Base-by-base conservation (phyloP, 805 yeast genomes). In the Lachancea sp. region DNA sequence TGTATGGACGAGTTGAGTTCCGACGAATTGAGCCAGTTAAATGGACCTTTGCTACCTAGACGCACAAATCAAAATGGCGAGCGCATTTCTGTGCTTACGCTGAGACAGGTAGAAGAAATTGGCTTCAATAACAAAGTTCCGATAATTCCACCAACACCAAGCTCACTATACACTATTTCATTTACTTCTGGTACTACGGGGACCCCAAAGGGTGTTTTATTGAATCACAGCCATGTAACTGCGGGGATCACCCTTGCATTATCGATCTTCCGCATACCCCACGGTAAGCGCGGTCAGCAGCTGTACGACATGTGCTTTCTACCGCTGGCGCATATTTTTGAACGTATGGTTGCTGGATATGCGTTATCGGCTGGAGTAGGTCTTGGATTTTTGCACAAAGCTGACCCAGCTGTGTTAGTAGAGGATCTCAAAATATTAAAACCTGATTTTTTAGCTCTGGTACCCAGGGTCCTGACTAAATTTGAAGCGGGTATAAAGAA, bases 101-200 rank as follows among this genome's bases (percentile, higher is more conserved):
- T 72, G 45, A 60, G 62, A 13, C 70, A 69, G 20, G 60, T 74
- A 6, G 66, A 68, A 37, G 48, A 55, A 3, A 44, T 72, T 42
- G 77, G 74, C 37, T 52, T 48, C 45, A 56, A 70, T 43, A 65
- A 73, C 34, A 70, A 74, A 38, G 52, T 58, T 36, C 62, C 70
- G 30, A 52, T 58, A 44, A 52, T 58, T 29, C 74, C 75, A 9
- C 83, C 86, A 19, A 63, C 58, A 1, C 73, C 78, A 1, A 70
- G 74, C 12, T 70, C 73, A 18, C 34, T 72, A 15, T 77, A 75
- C 55, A 78, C 88, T 13, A 73, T 82, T 35, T 75, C 81, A 6
- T 81, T 80, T 56, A 82, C 89, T 2, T 78, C 85, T 0, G 89
- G 89, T 23, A 81, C 89, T 2, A 80, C 88, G 1, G 87, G 87